Base-by-base conservation (phyloP, 768 basidiomycete genomes). In the Tylopilus felleus region DNA sequence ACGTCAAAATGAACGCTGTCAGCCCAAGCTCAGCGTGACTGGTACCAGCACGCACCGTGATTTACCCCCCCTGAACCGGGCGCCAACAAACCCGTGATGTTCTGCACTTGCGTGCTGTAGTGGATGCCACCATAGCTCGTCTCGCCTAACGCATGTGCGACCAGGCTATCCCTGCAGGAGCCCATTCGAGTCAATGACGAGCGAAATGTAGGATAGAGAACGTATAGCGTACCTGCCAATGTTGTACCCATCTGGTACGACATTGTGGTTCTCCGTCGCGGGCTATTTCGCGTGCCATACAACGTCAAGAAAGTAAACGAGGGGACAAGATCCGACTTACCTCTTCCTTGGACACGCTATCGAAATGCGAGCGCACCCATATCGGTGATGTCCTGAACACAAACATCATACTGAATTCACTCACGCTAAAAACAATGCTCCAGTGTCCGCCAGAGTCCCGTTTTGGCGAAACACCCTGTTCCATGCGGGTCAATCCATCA, bases 341-440 rank as follows among this genome's bases (percentile, higher is more conserved):
- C 68, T 80, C 71, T 65, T 82, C 80, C 56, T 76, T 52, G 25
- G 80, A 81, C 13, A 79, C 75, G 4, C 80, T 80, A 53, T 25
- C 40, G 12, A 33, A 10, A 17, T 0, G n/a, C 21, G 8, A 28
- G 14, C 3, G 33, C 8, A 16, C 13, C 22, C 9, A 14, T 16
- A 8, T 25, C 6, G 4, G 13, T 42, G 31, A 33, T 2, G 22
- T 25, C 39, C 33, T 0, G 19, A 40, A 28, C 6, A 17, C 21
- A 39, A 31, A 25, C 9, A 12, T 16, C 4, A 10, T 1, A 33
- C 13, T 14, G 33, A 12, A 16, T 5, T 33, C 12, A 69, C 80
- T 60, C 64, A 83, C 80, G 80, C 82, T 19, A 84, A 73, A 67
- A 88, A 89, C 27, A 86, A 65, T 4, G 79, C 77, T 1, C 73